Percentiles rank a stretch among this genome's conserved stretches.
phyloP scores from a whole-genome alignment of 306 rosid genomes.

The Arachis stenosperma region DNA sequence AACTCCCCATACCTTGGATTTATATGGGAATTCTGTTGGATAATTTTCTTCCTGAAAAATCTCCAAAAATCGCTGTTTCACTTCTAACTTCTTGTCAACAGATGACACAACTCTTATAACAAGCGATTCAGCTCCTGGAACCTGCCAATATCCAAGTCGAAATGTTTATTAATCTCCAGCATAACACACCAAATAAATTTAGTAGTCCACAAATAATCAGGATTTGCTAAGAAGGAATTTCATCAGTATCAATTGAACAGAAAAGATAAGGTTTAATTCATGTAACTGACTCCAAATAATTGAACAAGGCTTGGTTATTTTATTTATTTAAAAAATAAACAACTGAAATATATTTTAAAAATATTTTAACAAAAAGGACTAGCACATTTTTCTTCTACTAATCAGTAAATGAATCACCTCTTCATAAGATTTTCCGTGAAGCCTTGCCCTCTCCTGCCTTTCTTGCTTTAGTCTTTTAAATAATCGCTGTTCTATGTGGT shows the following conservation, averaged over 20 bases:
- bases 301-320: neutral
- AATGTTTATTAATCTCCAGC: conserved; percentile 10
- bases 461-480: conserved; percentile 73
- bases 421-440: conserved; percentile 80
- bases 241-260: neutral
- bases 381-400: neutral
- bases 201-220: conserved; percentile 2
- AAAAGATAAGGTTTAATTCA: neutral
- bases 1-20: conserved; percentile 75
- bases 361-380: neutral
- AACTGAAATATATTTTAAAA: neutral
- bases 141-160: conserved; percentile 56
- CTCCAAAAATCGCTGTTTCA: conserved; percentile 89
- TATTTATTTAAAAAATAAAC: neutral
- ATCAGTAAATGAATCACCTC: conserved; percentile 62
- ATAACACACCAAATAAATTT: conserved; percentile 8
- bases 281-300: neutral
- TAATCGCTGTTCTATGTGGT: conserved; percentile 84
- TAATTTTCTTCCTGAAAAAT: conserved; percentile 95
- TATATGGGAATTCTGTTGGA: conserved; percentile 93
- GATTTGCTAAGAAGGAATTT: neutral
- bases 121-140: conserved; percentile 90
- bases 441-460: conserved; percentile 83
- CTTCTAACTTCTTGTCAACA: conserved; percentile 96
- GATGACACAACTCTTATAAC: conserved; percentile 95